Evolutionary conservation across 768 basidiomycete genomes (phyloP), one percentile per base, ranked within the genome.

Genomic region (Mycena kentingensis): DNA sequence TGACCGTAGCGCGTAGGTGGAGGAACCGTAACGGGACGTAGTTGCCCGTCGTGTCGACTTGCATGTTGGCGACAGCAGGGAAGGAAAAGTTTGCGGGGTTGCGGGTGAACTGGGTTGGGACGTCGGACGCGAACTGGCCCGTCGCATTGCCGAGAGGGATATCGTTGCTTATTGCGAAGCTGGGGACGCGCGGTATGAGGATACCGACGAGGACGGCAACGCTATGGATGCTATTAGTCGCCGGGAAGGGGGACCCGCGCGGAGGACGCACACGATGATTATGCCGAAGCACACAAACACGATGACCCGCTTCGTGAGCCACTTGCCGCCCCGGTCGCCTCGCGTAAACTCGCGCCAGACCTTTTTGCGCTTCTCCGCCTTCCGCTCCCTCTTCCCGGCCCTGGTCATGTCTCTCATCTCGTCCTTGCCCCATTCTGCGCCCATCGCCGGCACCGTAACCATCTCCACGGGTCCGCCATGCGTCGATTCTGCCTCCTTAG

Each of bases 61-160:
- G 80, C 11, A 98, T 73, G 19, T 85, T 77, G 16, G 92, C 82
- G 37, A 77, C 75, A 0, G 85, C 90, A 3, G 88, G 81, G 77
- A 98, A 98, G 29, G 87, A 83, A 70, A 96, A 98, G 70, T 96
- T 96, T 49, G 94, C 85, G 0, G 93, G 93, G 1, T 75, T 68
- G 52, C 90, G 83, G 29, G 80, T 84, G 73, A 98, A 96, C 29
- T 71, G 67, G 1, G 76, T 77, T 2, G 82, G 78, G 38, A 90
- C 72, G 5, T 80, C 77, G 18, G 72, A 60, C 43, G 81, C 79
- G 74, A 80, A 90, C 29, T 54, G 60, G 21, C 82, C 82, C 0
- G 84, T 79, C 10, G 86, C 87, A n/a, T 71, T 67, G 12, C 65
- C 62, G 42, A 94, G 78, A 1, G 92, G 90, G 5, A 70, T 67